Evolutionary conservation across 2,329 filamentous ascomycete genomes (phyloP), one percentile per base, ranked within the genome.

Genomic region (Ceratocystis alfenasii): DNA sequence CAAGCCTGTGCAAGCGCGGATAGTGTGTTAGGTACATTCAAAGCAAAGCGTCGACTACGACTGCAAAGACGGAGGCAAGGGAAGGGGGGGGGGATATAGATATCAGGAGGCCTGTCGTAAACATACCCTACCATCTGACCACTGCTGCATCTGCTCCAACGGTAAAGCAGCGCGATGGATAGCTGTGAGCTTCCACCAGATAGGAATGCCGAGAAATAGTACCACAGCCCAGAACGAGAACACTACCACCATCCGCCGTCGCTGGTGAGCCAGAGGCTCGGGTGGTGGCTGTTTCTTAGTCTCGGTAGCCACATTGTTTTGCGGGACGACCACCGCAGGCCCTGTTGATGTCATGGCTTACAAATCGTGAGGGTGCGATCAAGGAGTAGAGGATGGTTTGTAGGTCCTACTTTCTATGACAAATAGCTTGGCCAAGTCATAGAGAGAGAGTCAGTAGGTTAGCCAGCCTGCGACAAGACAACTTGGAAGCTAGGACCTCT

Each of bases 181-280:
- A 0, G 89, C 88, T 3, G 94, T 99, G 0, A 94, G 97, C 74
- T 86, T 86, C 86, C 90, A 95, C 94, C 94, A 99, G 82, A 95
- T 87, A 66, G 94, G 94, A 70, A 99, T 75, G 2, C 94, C 94
- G 5, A 99, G 77, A 36, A 87, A 82, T 5, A 95, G 74, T 5
- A 95, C 89, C 46, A 97, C 85, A 4, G 85, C 78, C 94, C 94
- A 99, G 75, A 96, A 97, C 7, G 93, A 93, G 68, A 89, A 74
- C 69, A 99, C 86, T 63, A 97, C 87, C 69, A 80, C 80, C 61
- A 84, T 83, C 65, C 94, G 87, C 67, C 87, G 83, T 72, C 83
- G 83, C 63, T 87, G 79, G 69, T 87, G 85, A 70, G 87, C 81
- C 22, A 82, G 77, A 69, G 84, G 87, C 78, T 97, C 92, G 36